Evolutionary conservation across 2,329 filamentous ascomycete genomes (phyloP).

Genomic region (Xylaria sp.): DNA sequence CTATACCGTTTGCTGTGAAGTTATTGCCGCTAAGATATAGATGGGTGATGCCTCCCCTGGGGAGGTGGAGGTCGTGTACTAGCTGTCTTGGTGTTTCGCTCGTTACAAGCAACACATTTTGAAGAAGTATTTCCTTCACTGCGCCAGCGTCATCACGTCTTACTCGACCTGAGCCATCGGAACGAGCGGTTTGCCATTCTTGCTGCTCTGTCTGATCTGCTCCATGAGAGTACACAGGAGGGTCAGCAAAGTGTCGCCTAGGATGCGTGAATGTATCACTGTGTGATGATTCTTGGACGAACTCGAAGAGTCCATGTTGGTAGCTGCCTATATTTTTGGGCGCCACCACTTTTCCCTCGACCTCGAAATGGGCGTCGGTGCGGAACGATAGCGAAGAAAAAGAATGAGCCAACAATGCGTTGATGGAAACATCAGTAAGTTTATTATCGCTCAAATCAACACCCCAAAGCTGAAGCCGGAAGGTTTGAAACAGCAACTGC

Average conservation of each 20-base stretch:
- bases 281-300: slow-evolving; percentile 59
- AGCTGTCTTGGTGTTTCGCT: slow-evolving; percentile 36
- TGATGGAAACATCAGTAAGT: slow-evolving; percentile 59
- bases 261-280: slow-evolving; percentile 60
- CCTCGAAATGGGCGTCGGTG: slow-evolving; percentile 53
- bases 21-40: slow-evolving; percentile 63
- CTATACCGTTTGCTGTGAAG: slow-evolving; percentile 58
- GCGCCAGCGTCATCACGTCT: slow-evolving; percentile 51
- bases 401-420: slow-evolving; percentile 49
- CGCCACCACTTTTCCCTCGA: slow-evolving; percentile 59
- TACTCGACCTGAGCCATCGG: slow-evolving; percentile 50
- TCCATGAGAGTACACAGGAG: slow-evolving; percentile 55
- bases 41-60: slow-evolving; percentile 61
- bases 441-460: slow-evolving; percentile 65
- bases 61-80: slow-evolving; percentile 43
- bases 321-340: slow-evolving; percentile 47
- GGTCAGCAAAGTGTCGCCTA: slow-evolving; percentile 60
- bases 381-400: slow-evolving; percentile 51
- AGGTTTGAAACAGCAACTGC: slow-evolving; percentile 50
- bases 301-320: slow-evolving; percentile 56
- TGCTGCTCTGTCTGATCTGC: slow-evolving; percentile 41
- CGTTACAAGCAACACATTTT: slow-evolving; percentile 31
- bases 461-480: slow-evolving; percentile 63
- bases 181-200: slow-evolving; percentile 50
- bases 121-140: slow-evolving; percentile 49